A percentile compares a stretch with the other conserved stretches of the same genome.
Conservation (phyloP, 495 filamentous ascomycete genomes). For the Monascus purpureus region DNA sequence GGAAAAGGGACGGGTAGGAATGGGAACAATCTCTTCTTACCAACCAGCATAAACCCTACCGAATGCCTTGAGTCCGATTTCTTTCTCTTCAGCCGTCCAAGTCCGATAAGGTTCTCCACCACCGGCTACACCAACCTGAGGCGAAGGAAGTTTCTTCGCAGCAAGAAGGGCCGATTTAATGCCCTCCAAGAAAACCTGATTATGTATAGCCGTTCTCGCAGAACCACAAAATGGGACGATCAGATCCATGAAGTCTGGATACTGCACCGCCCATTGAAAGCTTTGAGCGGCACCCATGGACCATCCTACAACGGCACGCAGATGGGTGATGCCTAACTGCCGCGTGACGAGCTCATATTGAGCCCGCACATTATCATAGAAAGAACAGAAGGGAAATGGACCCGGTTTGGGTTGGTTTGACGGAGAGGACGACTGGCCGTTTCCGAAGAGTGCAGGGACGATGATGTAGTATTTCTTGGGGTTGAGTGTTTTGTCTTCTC, state of each 20-base stretch:
- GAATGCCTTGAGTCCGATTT: slow-evolving; percentile 53
- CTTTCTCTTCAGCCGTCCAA: slow-evolving; percentile 43
- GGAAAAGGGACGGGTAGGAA: not conserved
- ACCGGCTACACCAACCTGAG: slow-evolving; percentile 20
- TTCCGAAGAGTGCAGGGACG: slow-evolving; percentile 56
- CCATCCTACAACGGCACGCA: slow-evolving; percentile 52
- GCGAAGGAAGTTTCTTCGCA: slow-evolving; percentile 40
- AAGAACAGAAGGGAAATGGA: slow-evolving; percentile 45
- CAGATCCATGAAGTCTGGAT: slow-evolving; percentile 55
- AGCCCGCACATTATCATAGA: slow-evolving; percentile 58
- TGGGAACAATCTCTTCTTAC: too few relatives aligned
- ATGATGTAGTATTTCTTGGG: slow-evolving; percentile 56
- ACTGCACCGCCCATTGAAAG: slow-evolving; percentile 59
- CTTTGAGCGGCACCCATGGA: slow-evolving; percentile 58
- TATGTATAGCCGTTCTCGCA: slow-evolving; percentile 54
- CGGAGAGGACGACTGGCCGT: slow-evolving; percentile 57
- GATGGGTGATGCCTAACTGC: slow-evolving; percentile 46
- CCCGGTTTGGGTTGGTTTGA: slow-evolving; percentile 42
- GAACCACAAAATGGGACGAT: slow-evolving; percentile 54
- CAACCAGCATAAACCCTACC: slow-evolving; percentile 62
- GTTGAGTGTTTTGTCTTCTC: slow-evolving; percentile 44
- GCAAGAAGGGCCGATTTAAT: slow-evolving; percentile 53
- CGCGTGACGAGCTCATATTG: slow-evolving; percentile 52
- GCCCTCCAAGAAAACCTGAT: slow-evolving; percentile 60
- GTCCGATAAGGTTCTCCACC: slow-evolving; percentile 22